These are phyloP conservation scores for Phialophora chinensis DNA, from an alignment of 2,329 filamentous ascomycete genomes.

Conservation along the genomic window DNA sequence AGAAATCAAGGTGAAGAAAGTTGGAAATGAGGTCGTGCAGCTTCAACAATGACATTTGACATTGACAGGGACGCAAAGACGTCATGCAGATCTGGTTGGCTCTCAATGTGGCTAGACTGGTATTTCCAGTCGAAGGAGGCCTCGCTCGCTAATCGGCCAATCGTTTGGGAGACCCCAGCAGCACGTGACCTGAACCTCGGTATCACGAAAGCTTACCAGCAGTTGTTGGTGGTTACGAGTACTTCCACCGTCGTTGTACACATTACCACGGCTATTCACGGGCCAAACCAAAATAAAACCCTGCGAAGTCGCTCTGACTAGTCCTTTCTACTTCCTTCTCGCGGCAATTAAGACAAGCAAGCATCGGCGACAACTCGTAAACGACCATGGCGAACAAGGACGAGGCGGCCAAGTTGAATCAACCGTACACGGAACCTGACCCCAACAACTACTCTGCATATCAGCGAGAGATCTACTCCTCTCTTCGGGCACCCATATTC, in stretches of 20 bases:
- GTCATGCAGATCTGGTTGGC: conserved; percentile 5
- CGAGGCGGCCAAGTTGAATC: conserved; percentile 25
- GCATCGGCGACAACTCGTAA: neutral
- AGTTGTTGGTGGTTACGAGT: too few species aligned
- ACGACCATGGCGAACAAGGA: conserved; percentile 27
- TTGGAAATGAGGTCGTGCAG: conserved; percentile 12
- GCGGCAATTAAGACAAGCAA: neutral
- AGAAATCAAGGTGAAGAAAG: conserved; percentile 5
- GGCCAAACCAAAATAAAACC: neutral
- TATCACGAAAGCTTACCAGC: neutral
- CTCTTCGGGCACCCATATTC: conserved; percentile 51
- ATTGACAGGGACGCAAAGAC: conserved; percentile 4
- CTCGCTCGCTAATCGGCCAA: neutral
- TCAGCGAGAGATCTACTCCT: conserved; percentile 39
- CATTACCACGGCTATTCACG: neutral
- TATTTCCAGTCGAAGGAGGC: neutral
- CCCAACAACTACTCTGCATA: conserved; percentile 33
- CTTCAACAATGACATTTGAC: conserved; percentile 5
- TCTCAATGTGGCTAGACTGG: neutral
- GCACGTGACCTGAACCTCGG: neutral
- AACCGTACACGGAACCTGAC: conserved; percentile 36
- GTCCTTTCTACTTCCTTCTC: neutral
- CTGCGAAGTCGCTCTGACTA: neutral
- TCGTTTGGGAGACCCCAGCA: neutral
- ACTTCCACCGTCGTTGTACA: neutral